Evolutionary conservation across 352 stramenopile species (phyloP), one percentile per base, ranked within the genome.

Genomic region (Phytophthora citricola): DNA sequence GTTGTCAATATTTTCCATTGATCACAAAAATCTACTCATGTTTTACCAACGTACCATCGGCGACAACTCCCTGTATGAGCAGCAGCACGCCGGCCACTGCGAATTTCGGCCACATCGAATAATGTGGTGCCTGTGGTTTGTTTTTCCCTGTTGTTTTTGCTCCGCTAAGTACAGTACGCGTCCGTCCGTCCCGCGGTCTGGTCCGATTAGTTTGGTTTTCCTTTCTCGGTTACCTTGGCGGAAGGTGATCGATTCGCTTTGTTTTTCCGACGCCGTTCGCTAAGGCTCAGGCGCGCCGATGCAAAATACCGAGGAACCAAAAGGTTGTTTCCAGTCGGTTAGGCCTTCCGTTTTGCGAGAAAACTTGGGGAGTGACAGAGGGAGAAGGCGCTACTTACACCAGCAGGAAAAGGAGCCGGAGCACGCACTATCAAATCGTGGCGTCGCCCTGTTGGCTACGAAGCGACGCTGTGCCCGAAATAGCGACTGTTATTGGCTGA

Each of bases 291-390:
- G 5, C 5, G 29, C 43, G 20, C 20, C 15, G n/a, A 36, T 38
- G 54, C 48, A 74, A 36, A 66, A 72, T 78, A 78, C 70, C 66
- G 70, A 78, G 51, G 57, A 78, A 72, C 26, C 57, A 69, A 69
- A 43, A 15, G 29, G 49, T 58, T 63, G 52, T 51, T 74, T 73
- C 64, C 55, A 39, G 40, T 71, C 70, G 66, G 66, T 78, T 69
- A 63, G 24, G 51, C 63, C 63, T 72, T 76, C 63, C 52, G 63
- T 78, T 78, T 68, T 59, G 55, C 41, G 27, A 57, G 65, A 73
- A 73, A 66, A 73, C 53, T 70, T 57, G 59, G 55, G 31, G 65
- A 75, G 53, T 78, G 70, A 65, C 54, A 57, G 68, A 71, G 63
- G 48, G 58, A 48, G 50, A 60, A 36, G 32, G 38, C 58, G 64